Evolutionary conservation across 306 rosid genomes (phyloP).

Genomic region (barrel medic (Medicago truncatula)): MtrunA17r5.0-ANR NC_053046.1:29473501-29474000

Average conservation of each 20-base stretch:
- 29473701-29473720: slow-evolving; percentile 67
- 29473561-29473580: slow-evolving; percentile 69
- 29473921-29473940: slow-evolving; percentile 72
- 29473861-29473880: slow-evolving; percentile 63
- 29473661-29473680: slow-evolving; percentile 77
- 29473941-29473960: slow-evolving; percentile 74
- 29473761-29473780: slow-evolving; percentile 60
- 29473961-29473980: slow-evolving; percentile 78
- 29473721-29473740: slow-evolving; percentile 75
- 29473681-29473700: slow-evolving; percentile 78
- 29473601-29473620: slow-evolving; percentile 59
- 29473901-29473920: slow-evolving; percentile 84
- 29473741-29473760: slow-evolving; percentile 66
- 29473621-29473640: slow-evolving; percentile 64
- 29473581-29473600: slow-evolving; percentile 79
- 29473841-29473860: slow-evolving; percentile 69
- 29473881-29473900: slow-evolving; percentile 80
- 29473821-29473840: slow-evolving; percentile 70
- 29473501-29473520: slow-evolving; percentile 71
- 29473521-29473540: slow-evolving; percentile 79
- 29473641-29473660: slow-evolving; percentile 67
- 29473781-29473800: slow-evolving; percentile 80
- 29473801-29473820: slow-evolving; percentile 86
- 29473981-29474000: slow-evolving; percentile 76
- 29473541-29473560: slow-evolving; percentile 69